phyloP scores from a whole-genome alignment of 176 grass and related monocot species.

The Otatea glauca region DNA sequence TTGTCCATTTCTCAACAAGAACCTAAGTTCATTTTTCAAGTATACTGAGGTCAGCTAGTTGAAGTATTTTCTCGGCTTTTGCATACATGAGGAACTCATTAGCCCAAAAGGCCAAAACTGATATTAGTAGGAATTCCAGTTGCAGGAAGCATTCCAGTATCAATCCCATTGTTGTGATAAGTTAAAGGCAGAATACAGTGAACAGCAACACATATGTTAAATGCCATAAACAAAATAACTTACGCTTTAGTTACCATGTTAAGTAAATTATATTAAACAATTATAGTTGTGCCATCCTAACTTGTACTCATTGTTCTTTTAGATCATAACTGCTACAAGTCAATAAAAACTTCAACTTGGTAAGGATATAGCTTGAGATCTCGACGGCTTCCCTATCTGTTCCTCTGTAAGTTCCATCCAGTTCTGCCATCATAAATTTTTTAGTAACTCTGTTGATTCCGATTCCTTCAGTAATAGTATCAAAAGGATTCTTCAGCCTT shows the following conservation, averaged over 20 bases:
- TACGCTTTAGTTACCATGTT: not conserved
- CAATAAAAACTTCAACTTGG: not conserved
- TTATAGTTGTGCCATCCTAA: not conserved
- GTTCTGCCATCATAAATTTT: conserved; percentile 90
- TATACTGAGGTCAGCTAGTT: conserved; percentile 39
- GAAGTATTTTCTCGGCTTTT: not conserved
- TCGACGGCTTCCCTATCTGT: conserved; percentile 91
- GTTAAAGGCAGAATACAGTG: conserved; percentile 9
- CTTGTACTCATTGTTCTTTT: not conserved
- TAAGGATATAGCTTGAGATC: conserved; percentile 81
- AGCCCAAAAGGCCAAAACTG: conserved; percentile 26
- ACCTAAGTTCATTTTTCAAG: conserved; percentile 56
- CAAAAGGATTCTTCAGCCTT: conserved; percentile 94
- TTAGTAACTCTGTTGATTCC: conserved; percentile 92
- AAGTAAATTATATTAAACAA: conserved; percentile 16
- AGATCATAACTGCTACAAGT: conserved; percentile 20
- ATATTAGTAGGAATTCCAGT: conserved; percentile 12
- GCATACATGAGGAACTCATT: not conserved
- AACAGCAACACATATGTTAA: not conserved
- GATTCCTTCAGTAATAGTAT: conserved; percentile 96
- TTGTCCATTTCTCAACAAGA: conserved; percentile 87
- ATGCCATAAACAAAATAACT: not conserved
- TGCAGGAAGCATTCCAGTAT: conserved; percentile 19
- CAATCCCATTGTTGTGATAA: not conserved
- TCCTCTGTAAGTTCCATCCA: conserved; percentile 88